Base-by-base conservation (phyloP, 768 basidiomycete genomes). In the Tricholoma sp. region DNA sequence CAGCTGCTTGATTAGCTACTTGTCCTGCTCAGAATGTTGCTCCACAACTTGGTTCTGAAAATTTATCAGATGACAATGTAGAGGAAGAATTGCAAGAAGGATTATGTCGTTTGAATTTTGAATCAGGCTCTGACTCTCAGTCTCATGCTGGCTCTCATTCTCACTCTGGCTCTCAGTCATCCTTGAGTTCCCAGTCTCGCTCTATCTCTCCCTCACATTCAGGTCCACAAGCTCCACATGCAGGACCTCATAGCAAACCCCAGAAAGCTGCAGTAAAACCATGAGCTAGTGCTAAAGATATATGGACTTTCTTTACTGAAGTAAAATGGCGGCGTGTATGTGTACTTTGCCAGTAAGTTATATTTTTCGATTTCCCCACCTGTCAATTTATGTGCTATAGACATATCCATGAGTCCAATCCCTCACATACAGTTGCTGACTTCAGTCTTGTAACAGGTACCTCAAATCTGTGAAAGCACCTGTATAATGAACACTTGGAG, bases 401-500 rank as follows among this genome's bases (percentile, higher is more conserved):
- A 16, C 21, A 21, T 24, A 18, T 21, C n/a, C 57, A 57, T 24
- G 45, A n/a, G 50, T 22, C 21, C 12, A 50, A 57, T 2, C 32
- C 27, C 27, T 10, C 50, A 9, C 50, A 57, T 47, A 21, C 19
- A 58, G 32, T 58, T 37, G 4, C 41, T 6, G 16, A 4, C 10
- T 54, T 56, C 45, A 45, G 58, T 34, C 32, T 2, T 54, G 51
- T 5, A 46, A 63, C 62, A 19, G 59, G 53, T 9, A 57, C 58
- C 3, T 52, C 46, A 21, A 24, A 47, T 32, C 47, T 61, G 12
- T 47, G 56, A 18, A 52, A 53, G 35, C 61, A 59, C 35, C 52
- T 59, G 14, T n/a, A 22, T 11, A 53, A 57, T n/a, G 46, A 50
- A 16, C 64, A 64, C 56, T 41, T 61, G 46, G 60, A 54, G 7